These are phyloP conservation scores for Apophysomyces trapeziformis DNA, from an alignment of 371 early-diverging fungal genomes.

Conservation along the genomic window DNA sequence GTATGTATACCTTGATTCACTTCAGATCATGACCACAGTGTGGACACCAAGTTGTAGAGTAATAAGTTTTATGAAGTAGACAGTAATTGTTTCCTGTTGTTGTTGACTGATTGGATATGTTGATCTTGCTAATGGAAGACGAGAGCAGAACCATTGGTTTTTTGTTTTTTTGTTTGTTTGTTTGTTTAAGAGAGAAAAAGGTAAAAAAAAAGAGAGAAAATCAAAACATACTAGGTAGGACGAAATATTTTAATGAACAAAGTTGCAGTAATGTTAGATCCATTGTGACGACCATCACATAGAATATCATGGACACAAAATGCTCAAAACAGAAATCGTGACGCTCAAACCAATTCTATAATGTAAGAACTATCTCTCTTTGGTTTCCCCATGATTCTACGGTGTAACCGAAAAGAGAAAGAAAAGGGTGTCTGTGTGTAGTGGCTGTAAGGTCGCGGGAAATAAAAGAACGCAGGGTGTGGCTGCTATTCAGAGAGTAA, in stretches of 20 bases:
- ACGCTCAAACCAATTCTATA: no score
- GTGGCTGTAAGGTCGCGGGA: no score
- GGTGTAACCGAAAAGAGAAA: no score
- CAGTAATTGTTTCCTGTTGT: conserved; percentile 18
- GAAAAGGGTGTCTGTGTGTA: no score
- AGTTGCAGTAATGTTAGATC: neutral
- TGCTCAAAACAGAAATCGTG: neutral
- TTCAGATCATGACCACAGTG: conserved; percentile 27
- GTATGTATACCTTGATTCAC: neutral
- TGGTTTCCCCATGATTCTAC: no score
- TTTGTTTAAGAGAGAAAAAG: conserved; percentile 10
- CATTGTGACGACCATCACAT: conserved; percentile 6
- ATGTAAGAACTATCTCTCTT: no score
- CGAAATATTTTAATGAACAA: conserved; percentile 4
- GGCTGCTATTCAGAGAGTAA: no score
- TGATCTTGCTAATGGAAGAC: neutral
- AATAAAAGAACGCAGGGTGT: no score
- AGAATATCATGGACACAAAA: neutral
- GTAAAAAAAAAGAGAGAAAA: conserved; percentile 4
- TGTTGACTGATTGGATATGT: neutral
- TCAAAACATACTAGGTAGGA: neutral
- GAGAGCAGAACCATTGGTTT: neutral
- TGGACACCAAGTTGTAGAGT: conserved; percentile 29
- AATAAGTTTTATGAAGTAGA: conserved; percentile 23
- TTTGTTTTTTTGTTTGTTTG: neutral